phyloP scores from a whole-genome alignment of 306 rosid genomes.

The Prunus padus region DNA sequence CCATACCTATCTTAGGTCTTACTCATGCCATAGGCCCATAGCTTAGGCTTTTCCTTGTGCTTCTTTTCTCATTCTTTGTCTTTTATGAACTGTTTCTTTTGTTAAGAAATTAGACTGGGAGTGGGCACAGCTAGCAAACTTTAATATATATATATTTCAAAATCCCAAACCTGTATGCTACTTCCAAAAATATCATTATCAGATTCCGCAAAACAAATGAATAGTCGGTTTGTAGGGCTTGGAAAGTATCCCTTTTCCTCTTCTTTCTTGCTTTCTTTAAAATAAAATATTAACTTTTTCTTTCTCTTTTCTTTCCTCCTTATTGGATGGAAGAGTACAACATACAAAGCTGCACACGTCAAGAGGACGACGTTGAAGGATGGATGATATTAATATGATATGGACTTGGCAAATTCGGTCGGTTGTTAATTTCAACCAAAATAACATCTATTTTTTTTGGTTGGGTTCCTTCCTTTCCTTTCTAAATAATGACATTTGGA shows the following conservation, averaged over 20 bases:
- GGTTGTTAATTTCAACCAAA: not conserved
- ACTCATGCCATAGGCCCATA: not conserved
- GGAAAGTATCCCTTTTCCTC: not conserved
- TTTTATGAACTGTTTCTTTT: not conserved
- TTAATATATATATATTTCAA: not conserved
- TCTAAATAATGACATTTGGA: not conserved
- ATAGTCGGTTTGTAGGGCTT: conserved; percentile 1
- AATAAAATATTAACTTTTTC: not conserved
- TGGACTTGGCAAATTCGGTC: no score
- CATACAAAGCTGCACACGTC: not conserved
- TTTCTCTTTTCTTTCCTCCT: not conserved
- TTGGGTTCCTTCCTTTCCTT: not conserved
- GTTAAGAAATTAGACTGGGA: not conserved
- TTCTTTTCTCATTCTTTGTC: not conserved
- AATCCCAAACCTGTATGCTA: not conserved
- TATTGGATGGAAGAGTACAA: not conserved
- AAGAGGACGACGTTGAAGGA: not conserved
- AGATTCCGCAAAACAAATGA: not conserved
- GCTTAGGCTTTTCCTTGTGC: not conserved
- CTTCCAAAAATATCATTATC: conserved; percentile 9
- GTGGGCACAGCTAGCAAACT: conserved; percentile 5
- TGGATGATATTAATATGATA: no score
- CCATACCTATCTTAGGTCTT: not conserved
- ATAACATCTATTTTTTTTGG: not conserved
- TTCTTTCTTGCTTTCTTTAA: not conserved